These are phyloP conservation scores for Backusella luteola DNA, from an alignment of 192 early-diverging fungal species.

Conservation along the genomic window DNA sequence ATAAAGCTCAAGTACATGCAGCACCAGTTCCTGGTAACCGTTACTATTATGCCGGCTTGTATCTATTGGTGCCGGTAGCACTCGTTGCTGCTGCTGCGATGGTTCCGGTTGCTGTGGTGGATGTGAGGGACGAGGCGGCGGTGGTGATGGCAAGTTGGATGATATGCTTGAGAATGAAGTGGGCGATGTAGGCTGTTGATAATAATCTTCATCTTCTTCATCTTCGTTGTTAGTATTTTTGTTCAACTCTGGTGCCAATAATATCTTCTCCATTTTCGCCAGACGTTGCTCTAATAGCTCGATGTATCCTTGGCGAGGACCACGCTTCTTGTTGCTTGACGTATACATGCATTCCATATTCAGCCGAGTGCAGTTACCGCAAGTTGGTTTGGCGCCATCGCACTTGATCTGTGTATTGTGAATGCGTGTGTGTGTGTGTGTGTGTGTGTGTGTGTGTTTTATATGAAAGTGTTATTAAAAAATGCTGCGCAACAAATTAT, in stretches of 20 bases:
- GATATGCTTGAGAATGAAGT: conserved; percentile 4
- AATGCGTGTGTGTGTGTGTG: not conserved
- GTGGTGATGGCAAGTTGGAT: not conserved
- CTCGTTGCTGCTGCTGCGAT: not conserved
- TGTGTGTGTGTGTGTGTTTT: not conserved
- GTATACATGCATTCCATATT: conserved; percentile 72
- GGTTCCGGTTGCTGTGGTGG: not conserved
- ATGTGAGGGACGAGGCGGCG: not conserved
- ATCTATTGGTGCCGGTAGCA: not conserved
- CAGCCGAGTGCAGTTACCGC: conserved; percentile 75
- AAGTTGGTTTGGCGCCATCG: conserved; percentile 78
- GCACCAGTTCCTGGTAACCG: conserved; percentile 34
- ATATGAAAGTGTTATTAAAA: not conserved
- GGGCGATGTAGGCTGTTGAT: not conserved
- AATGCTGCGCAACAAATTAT: not conserved
- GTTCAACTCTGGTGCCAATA: conserved; percentile 26
- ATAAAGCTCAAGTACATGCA: conserved; percentile 46
- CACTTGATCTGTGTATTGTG: conserved; percentile 61
- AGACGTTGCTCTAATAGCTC: conserved; percentile 73
- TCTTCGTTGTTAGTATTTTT: not conserved
- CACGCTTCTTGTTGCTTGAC: conserved; percentile 84
- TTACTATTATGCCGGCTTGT: not conserved
- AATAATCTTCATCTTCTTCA: not conserved
- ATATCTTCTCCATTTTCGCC: conserved; percentile 76
- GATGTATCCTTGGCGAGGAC: conserved; percentile 81